Evolutionary conservation across 1,139 yeast species (phyloP).

Genomic region (Hyphopichia burtonii): DNA sequence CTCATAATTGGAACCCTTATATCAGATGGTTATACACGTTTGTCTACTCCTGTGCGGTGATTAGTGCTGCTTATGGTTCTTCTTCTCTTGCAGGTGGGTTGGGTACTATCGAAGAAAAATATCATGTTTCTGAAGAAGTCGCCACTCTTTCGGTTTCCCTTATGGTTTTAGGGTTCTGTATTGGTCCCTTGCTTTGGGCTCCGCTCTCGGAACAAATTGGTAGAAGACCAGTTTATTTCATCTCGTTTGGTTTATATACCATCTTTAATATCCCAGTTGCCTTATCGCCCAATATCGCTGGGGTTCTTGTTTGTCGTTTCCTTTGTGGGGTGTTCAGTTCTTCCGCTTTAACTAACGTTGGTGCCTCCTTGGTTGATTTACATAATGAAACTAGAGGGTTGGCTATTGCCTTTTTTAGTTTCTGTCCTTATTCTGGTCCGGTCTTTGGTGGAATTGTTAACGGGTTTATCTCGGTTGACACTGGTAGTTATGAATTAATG

Average conservation of each 20-base stretch:
- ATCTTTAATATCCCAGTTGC: slow-evolving; percentile 90
- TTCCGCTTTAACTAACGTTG: slow-evolving; percentile 82
- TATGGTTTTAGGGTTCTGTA: slow-evolving; percentile 85
- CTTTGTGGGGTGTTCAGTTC: slow-evolving; percentile 84
- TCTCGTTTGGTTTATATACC: slow-evolving; percentile 71
- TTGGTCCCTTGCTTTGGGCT: slow-evolving; percentile 90
- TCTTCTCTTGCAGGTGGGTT: slow-evolving; percentile 88
- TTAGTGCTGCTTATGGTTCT: slow-evolving; percentile 88
- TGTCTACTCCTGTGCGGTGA: slow-evolving; percentile 64
- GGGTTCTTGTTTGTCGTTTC: slow-evolving; percentile 76
- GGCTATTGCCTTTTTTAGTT: slow-evolving; percentile 88
- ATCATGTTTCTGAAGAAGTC: slow-evolving; percentile 71
- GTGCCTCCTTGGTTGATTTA: slow-evolving; percentile 88
- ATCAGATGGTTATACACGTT: slow-evolving; percentile 69
- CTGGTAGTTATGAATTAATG: slow-evolving; percentile 66
- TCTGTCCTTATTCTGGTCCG: slow-evolving; percentile 93
- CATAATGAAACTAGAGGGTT: slow-evolving; percentile 78
- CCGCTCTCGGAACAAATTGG: slow-evolving; percentile 87
- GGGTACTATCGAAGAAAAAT: slow-evolving; percentile 59
- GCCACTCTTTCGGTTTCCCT: slow-evolving; percentile 76
- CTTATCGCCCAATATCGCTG: slow-evolving; percentile 77
- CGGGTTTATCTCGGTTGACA: slow-evolving; percentile 75
- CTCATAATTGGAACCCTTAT: slow-evolving; percentile 71
- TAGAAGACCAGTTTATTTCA: slow-evolving; percentile 77
- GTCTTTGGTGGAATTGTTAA: slow-evolving; percentile 87